Conservation (phyloP, 495 filamentous ascomycete genomes). For the Neurospora cerealis region DNA sequence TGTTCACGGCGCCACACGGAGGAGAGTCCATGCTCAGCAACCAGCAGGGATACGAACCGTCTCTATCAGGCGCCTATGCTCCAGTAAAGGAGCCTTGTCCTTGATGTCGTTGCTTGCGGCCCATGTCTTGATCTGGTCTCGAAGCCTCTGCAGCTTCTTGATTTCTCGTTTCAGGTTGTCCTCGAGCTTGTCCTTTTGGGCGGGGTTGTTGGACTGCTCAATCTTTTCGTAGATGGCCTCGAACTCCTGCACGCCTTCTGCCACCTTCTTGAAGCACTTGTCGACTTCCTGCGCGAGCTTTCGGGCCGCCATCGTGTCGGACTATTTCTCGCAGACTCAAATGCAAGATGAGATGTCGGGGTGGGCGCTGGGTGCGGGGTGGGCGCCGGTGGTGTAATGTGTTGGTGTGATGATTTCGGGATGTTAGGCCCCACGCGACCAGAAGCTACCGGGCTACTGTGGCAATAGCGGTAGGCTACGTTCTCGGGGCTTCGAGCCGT, state of each 20-base stretch:
- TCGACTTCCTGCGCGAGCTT: slow-evolving; percentile 97
- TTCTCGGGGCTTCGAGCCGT: neutral
- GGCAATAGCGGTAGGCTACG: slow-evolving; percentile 2
- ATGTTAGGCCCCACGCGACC: neutral
- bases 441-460: neutral
- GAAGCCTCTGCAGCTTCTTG: slow-evolving; percentile 96
- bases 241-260: slow-evolving; percentile 85
- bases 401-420: neutral
- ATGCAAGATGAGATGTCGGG: slow-evolving; percentile 9
- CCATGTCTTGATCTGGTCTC: slow-evolving; percentile 99
- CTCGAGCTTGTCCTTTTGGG: slow-evolving; percentile 96
- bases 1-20: neutral
- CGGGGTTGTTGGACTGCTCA: slow-evolving; percentile 73
- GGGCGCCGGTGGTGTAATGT: neutral
- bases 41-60: slow-evolving; percentile 48
- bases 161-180: slow-evolving; percentile 97
- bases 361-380: neutral
- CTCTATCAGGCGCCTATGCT: slow-evolving; percentile 91
- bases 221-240: slow-evolving; percentile 95
- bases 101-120: slow-evolving; percentile 95
- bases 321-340: neutral
- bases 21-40: neutral
- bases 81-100: slow-evolving; percentile 89
- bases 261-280: slow-evolving; percentile 95
- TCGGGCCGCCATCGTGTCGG: slow-evolving; percentile 69